Evolutionary conservation across 2,329 filamentous ascomycete genomes (phyloP), one percentile per base, ranked within the genome.

Genomic region (Beauveria sp.): DNA sequence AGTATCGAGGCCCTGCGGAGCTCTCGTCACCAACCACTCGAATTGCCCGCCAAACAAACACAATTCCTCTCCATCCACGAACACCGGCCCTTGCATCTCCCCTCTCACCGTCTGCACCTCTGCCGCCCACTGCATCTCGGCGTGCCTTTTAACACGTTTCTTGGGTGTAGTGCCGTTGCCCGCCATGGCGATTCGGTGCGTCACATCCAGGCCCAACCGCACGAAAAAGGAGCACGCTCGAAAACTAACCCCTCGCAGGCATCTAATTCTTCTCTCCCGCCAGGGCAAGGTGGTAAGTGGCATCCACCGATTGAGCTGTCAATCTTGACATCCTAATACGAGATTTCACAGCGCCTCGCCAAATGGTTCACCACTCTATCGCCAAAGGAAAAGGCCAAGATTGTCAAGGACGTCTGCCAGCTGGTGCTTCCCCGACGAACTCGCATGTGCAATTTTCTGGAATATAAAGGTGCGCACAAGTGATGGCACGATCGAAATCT

Each of bases 361-460:
- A 99, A 99, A 80, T 99, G 94, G 94, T 99, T 99, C 79, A 96
- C 92, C 60, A 99, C 94, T 18, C 84, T 99, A 65, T 96, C 93
- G 41, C 94, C 94, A 65, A 97, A 89, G 78, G 94, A 99, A 73
- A 99, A 99, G 81, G 94, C 93, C 77, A 99, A 99, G 84, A 97
- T 99, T 73, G 93, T 99, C 83, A 99, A 99, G 78, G 94, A 99
- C 82, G 94, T 99, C 70, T 92, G 94, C 64, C 94, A 97, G 78
- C 89, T 97, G 55, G 94, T 99, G 68, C 87, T 99, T 67, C 94
- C 94, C 65, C 86, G 94, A 68, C 86, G 94, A 71, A 97, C 94
- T 63, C 91, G 94, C 75, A 99, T 99, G 94, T 99, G 94, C 85
- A 99, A 99, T 79, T 99, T 99, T 77, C 85, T 99, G 63, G 94